phyloP scores from a whole-genome alignment of 352 stramenopile genomes.

The Thraustotheca clavata region DNA sequence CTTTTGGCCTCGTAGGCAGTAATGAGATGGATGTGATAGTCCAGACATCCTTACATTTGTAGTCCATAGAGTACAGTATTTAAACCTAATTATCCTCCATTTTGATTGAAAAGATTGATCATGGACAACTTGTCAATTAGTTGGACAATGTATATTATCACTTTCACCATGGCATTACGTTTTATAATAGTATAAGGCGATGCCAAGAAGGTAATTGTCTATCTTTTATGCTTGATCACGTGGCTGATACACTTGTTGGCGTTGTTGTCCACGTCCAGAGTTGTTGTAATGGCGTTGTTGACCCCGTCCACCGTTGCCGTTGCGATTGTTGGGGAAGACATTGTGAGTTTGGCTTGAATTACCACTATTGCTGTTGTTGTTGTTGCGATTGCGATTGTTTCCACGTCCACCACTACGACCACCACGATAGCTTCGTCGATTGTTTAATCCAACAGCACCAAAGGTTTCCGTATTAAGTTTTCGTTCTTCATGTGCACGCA shows the following conservation, averaged over 20 bases:
- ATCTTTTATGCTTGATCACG: constrained; percentile 3
- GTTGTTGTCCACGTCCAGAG: neutral
- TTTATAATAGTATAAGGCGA: too few relatives aligned
- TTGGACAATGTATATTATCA: too few relatives aligned
- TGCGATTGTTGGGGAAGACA: neutral
- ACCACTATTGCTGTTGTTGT: neutral
- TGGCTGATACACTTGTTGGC: neutral
- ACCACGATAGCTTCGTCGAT: constrained; percentile 69
- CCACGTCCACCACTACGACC: constrained; percentile 24
- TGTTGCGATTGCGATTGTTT: constrained; percentile 3
- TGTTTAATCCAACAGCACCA: constrained; percentile 74
- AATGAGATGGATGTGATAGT: too few relatives aligned
- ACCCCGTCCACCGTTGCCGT: constrained; percentile 8
- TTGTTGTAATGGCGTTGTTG: neutral
- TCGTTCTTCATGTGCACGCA: constrained; percentile 67
- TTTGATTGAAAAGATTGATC: too few relatives aligned
- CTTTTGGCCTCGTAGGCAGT: too few relatives aligned
- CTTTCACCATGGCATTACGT: too few relatives aligned
- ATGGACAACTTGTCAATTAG: too few relatives aligned
- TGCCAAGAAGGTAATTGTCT: too few relatives aligned
- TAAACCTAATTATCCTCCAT: too few relatives aligned
- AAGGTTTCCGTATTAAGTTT: constrained; percentile 87
- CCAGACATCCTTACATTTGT: too few relatives aligned
- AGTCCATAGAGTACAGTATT: too few relatives aligned
- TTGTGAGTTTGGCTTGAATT: neutral